Evolutionary conservation across 139 green algal genomes (phyloP), one percentile per base, ranked within the genome.

Genomic region (Volvox africanus): DNA sequence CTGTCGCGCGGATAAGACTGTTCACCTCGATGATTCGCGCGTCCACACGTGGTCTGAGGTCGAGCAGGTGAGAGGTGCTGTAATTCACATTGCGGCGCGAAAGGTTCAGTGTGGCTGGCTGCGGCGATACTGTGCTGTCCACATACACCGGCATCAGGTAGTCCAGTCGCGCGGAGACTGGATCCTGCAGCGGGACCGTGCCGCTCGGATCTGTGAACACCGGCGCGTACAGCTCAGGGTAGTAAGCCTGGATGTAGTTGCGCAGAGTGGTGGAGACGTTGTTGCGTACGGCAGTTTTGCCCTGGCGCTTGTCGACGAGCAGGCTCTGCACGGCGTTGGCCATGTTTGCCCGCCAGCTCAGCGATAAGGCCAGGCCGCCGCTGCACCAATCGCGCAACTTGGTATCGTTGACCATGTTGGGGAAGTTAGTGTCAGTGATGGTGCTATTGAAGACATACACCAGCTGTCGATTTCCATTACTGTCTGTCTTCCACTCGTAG

Each of bases 281-380:
- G 62, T 92, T 92, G 33, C 92, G 83, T 14, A 87, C 28, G 21
- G 37, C 83, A 44, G 94, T 94, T 88, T 94, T 95, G 50, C 94
- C 94, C 73, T 94, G 88, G 44, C 94, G 91, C 83, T 81, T 86
- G 61, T 92, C 86, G 6, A 94, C 82, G n/a, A 94, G 87, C 32
- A 93, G 88, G 0, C 61, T 50, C 82, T 93, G 92, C 79, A 89
- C 67, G 32, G 50, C 35, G 17, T 62, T 62, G 35, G 88, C 87
- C 61, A 87, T 82, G 88, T 80, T 87, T 62, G 24, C 80, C 35
- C 65, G 77, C 88, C 88, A 91, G 9, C 55, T 17, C 0, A 90
- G 30, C 0, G 75, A 84, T 1, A 90, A 20, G 50, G 61, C 62
- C n/a, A 89, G 85, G 85, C 85, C 85, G 44, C 36, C 26, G 13